Conservation (phyloP, 2,329 filamentous ascomycete genomes). For the Clonostachys chloroleuca region DNA sequence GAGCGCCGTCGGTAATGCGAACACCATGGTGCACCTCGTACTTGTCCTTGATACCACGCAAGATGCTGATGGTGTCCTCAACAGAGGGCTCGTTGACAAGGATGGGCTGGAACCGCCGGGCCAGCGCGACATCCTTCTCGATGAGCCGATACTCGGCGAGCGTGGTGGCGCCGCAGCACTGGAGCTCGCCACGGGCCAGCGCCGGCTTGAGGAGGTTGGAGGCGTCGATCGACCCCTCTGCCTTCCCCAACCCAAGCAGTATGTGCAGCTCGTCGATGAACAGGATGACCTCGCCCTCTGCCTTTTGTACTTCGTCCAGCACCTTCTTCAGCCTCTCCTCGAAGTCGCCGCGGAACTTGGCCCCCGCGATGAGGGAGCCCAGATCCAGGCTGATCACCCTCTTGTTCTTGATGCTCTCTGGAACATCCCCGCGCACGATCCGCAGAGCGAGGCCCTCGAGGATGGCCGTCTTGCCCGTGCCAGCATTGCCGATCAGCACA, state of each 20-base stretch:
- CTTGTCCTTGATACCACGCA: conserved; percentile 94
- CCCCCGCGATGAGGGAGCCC: conserved; percentile 88
- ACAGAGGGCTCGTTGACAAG: conserved; percentile 88
- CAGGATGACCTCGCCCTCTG: conserved; percentile 83
- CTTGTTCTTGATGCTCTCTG: conserved; percentile 94
- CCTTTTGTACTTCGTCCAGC: conserved; percentile 84
- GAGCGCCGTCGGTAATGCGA: conserved; percentile 83
- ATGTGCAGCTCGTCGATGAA: conserved; percentile 96
- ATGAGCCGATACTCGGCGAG: conserved; percentile 88
- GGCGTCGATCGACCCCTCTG: conserved; percentile 93
- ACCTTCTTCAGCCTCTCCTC: conserved; percentile 92
- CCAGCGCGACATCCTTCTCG: conserved; percentile 92
- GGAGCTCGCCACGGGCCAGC: conserved; percentile 85
- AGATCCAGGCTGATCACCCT: conserved; percentile 83
- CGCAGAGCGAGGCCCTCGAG: conserved; percentile 85
- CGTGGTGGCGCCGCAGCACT: conserved; percentile 94
- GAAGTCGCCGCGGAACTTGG: conserved; percentile 94
- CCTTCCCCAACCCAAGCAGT: conserved; percentile 86
- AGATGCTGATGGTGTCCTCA: conserved; percentile 88
- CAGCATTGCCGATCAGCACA: conserved; percentile 86
- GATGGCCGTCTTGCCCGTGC: conserved; percentile 91
- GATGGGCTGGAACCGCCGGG: conserved; percentile 90
- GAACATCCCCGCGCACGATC: conserved; percentile 89
- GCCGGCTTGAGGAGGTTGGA: conserved; percentile 93
- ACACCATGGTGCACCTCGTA: conserved; percentile 98